Evolutionary conservation across 441 rosid species (phyloP).

Genomic region (Populus tomentosa): DNA sequence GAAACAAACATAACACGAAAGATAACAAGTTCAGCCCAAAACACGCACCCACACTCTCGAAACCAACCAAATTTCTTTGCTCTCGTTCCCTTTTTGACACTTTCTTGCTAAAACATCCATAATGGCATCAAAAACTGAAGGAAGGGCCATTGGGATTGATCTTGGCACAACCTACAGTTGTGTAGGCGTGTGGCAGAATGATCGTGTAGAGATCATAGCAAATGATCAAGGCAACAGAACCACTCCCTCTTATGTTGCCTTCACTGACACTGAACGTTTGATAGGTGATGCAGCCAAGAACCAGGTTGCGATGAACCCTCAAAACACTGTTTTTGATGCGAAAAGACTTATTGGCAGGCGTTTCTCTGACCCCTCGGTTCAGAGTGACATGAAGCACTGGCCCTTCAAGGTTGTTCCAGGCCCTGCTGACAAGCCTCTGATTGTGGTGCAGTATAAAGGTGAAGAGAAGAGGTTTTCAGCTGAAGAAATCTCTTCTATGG

Average conservation of each 20-base stretch:
- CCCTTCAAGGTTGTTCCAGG: background rate
- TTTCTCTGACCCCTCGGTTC: constrained; percentile 28
- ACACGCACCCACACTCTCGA: background rate
- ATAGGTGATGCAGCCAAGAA: constrained; percentile 48
- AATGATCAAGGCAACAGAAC: constrained; percentile 52
- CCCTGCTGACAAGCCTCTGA: background rate
- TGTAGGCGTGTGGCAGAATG: constrained; percentile 43
- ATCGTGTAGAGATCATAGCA: constrained; percentile 43
- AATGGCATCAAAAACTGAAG: constrained; percentile 16
- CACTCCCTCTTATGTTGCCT: constrained; percentile 49
- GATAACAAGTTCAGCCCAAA: background rate
- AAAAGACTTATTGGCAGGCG: constrained; percentile 46
- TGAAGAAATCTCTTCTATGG: constrained; percentile 45
- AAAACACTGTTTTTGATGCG: constrained; percentile 43
- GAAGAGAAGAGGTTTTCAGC: constrained; percentile 38
- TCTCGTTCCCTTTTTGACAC: background rate
- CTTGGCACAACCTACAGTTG: constrained; percentile 53
- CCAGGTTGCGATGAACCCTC: constrained; percentile 50
- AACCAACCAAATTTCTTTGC: background rate
- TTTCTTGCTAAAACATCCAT: background rate
- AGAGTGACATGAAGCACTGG: background rate
- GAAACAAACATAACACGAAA: background rate
- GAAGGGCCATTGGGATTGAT: constrained; percentile 43
- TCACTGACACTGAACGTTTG: constrained; percentile 41
- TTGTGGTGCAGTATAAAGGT: constrained; percentile 30